Conservation (phyloP, 2,329 filamentous ascomycete species). For the Domatiomyces globalis region DNA sequence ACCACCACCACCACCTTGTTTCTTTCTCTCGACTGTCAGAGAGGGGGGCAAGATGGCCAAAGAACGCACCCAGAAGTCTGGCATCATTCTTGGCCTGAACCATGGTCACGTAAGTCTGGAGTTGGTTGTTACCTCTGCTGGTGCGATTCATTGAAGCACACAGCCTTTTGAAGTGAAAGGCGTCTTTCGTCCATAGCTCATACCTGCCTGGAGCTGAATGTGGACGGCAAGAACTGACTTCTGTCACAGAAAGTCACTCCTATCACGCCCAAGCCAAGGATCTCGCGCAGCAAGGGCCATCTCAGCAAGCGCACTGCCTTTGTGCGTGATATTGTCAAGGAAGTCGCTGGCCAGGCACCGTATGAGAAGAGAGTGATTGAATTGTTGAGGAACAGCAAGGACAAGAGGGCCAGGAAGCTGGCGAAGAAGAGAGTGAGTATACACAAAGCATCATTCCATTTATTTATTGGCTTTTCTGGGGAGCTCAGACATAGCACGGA, state of each 20-base stretch:
- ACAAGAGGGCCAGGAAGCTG: constrained; percentile 30
- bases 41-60: constrained; percentile 32
- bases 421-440: constrained; percentile 31
- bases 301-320: constrained; percentile 94
- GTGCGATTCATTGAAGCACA: neutral
- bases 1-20: constrained; percentile 4
- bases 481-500: neutral
- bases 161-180: too few species aligned
- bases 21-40: constrained; percentile 16
- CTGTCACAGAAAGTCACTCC: constrained; percentile 63
- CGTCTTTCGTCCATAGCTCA: too few species aligned
- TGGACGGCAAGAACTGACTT: constrained; percentile 2
- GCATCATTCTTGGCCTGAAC: constrained; percentile 49
- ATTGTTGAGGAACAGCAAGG: constrained; percentile 96
- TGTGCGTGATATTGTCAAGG: constrained; percentile 93
- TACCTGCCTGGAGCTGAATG: neutral
- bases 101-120: constrained; percentile 48
- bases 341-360: constrained; percentile 86
- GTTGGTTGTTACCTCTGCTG: neutral
- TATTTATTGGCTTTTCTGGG: neutral
- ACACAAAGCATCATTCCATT: neutral
- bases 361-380: constrained; percentile 99
- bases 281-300: constrained; percentile 84
- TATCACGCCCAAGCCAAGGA: constrained; percentile 61
- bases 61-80: constrained; percentile 30